A percentile compares a stretch with the other conserved stretches of the same genome.
These are phyloP conservation scores for Beauveria pseudobassiana DNA, from an alignment of 2,329 filamentous ascomycete genomes.

Conservation along the genomic window DNA sequence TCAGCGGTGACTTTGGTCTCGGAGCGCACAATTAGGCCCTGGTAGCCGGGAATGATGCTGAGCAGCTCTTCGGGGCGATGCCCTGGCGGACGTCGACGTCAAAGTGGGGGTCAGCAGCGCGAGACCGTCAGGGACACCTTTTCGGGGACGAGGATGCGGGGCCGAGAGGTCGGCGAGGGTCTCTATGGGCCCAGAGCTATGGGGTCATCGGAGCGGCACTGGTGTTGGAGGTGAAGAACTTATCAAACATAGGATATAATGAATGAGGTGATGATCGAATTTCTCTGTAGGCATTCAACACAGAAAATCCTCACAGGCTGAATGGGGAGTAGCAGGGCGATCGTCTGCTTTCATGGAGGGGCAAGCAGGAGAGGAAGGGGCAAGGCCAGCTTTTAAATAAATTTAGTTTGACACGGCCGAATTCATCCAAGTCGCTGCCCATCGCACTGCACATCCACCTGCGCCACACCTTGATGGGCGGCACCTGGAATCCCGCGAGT, in stretches of 20 bases:
- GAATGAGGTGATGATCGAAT: background rate
- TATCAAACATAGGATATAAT: background rate
- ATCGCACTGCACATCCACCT: conserved; percentile 1
- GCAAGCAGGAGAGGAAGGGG: background rate
- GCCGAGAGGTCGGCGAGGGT: conserved; percentile 18
- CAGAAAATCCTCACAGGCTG: background rate
- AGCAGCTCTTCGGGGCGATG: conserved; percentile 56
- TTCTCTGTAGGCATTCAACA: too few species aligned
- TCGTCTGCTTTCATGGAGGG: background rate
- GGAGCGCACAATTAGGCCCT: conserved; percentile 71
- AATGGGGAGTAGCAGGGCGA: background rate
- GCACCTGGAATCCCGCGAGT: background rate
- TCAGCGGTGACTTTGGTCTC: conserved; percentile 71
- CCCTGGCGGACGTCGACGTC: conserved; percentile 62
- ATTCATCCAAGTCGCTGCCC: background rate
- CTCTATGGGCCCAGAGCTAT: too few species aligned
- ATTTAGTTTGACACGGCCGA: background rate
- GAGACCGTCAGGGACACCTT: conserved; percentile 73
- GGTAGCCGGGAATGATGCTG: conserved; percentile 60
- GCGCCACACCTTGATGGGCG: conserved; percentile 6
- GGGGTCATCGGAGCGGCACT: conserved; percentile 17
- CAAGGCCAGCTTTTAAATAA: background rate
- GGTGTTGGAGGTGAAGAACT: background rate
- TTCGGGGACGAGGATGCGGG: conserved; percentile 64
- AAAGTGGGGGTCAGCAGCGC: conserved; percentile 57